A percentile compares a stretch with the other conserved stretches of the same genome.
These are phyloP conservation scores for Neurospora africana DNA, from an alignment of 495 filamentous ascomycete genomes.

Conservation along the genomic window DNA sequence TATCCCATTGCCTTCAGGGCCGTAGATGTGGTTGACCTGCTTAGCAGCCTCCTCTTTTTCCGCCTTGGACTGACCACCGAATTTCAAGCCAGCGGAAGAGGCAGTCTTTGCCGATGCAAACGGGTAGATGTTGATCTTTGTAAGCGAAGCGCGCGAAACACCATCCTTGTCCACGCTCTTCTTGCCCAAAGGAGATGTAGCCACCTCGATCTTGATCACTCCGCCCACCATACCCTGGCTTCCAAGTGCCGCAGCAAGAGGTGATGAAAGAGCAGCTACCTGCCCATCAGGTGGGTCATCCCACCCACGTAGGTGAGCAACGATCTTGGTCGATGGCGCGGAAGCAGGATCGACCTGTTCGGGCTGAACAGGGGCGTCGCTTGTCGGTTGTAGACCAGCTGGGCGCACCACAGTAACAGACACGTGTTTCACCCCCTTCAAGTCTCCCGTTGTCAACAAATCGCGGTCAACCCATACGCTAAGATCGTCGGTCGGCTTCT, in stretches of 20 bases:
- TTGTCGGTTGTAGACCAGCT: constrained; percentile 60
- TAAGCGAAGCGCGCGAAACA: constrained; percentile 18
- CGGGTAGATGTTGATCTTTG: constrained; percentile 65
- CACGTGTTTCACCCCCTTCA: constrained; percentile 64
- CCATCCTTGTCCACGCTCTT: constrained; percentile 21
- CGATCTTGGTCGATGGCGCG: constrained; percentile 54
- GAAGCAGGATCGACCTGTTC: constrained; percentile 48
- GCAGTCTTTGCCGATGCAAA: constrained; percentile 49
- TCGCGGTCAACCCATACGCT: constrained; percentile 78
- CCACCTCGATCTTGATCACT: constrained; percentile 69
- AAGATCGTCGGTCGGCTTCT: constrained; percentile 47
- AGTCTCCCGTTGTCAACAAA: constrained; percentile 50
- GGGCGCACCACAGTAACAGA: constrained; percentile 71
- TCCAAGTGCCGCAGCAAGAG: constrained; percentile 61
- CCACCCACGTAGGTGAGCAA: constrained; percentile 70
- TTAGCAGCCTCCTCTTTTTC: constrained; percentile 58
- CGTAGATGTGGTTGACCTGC: constrained; percentile 45
- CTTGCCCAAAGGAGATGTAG: constrained; percentile 24
- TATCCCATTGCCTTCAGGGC: constrained; percentile 45
- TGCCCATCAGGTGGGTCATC: constrained; percentile 73
- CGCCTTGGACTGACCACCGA: constrained; percentile 75
- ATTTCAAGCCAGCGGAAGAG: constrained; percentile 59
- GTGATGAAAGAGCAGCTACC: constrained; percentile 65
- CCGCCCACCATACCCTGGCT: constrained; percentile 71
- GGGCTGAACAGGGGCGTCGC: constrained; percentile 63